phyloP scores from a whole-genome alignment of 345 rosid species.

The Pelargonium nanum region DNA sequence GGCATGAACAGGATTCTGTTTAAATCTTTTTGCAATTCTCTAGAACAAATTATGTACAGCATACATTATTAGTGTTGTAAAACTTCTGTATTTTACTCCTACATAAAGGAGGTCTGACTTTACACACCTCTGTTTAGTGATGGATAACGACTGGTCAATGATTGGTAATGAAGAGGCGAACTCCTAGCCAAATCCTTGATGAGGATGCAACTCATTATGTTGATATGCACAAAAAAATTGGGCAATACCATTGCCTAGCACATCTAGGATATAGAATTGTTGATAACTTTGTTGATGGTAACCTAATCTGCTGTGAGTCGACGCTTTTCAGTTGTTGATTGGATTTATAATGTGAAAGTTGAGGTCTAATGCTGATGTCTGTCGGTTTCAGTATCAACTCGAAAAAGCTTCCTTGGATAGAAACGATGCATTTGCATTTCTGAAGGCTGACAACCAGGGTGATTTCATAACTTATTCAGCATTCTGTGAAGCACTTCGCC shows the following conservation, averaged over 20 bases:
- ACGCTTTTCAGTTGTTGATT: neutral
- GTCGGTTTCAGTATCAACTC: constrained; percentile 48
- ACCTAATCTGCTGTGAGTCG: neutral
- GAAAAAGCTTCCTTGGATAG: constrained; percentile 58
- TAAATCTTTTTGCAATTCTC: neutral
- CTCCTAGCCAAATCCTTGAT: neutral
- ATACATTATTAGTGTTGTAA: neutral
- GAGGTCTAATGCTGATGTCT: constrained; percentile 14
- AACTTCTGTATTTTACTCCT: neutral
- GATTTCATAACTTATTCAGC: constrained; percentile 56
- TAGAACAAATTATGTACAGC: neutral
- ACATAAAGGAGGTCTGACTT: neutral
- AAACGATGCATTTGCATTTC: constrained; percentile 62
- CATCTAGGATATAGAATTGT: neutral
- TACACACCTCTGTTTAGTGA: neutral
- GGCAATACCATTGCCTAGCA: neutral
- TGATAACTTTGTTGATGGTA: neutral
- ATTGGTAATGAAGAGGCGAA: neutral
- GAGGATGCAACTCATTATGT: neutral
- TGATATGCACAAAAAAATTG: neutral
- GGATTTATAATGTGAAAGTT: neutral
- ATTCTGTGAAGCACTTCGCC: constrained; percentile 76
- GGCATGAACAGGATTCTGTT: too few relatives aligned
- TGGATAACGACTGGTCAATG: neutral
- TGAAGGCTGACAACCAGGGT: constrained; percentile 48